phyloP scores from a whole-genome alignment of 176 grass and related monocot species.

The Oryza glaberrima region DNA sequence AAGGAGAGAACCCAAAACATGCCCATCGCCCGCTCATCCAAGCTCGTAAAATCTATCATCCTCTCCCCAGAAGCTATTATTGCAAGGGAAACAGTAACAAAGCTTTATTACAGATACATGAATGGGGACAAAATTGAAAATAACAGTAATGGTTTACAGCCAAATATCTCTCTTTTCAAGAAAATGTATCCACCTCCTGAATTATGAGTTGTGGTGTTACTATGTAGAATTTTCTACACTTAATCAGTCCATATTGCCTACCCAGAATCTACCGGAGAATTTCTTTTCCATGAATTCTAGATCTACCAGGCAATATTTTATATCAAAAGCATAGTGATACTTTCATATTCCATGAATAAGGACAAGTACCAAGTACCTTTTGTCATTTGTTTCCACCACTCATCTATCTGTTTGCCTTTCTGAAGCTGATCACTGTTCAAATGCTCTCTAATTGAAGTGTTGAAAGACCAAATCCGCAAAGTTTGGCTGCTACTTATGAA shows the following conservation, averaged over 20 bases:
- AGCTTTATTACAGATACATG: slow-evolving; percentile 4
- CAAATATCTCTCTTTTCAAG: slow-evolving; percentile 27
- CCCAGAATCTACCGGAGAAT: background rate
- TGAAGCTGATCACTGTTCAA: slow-evolving; percentile 96
- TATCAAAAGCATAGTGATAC: slow-evolving; percentile 31
- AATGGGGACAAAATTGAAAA: slow-evolving; percentile 22
- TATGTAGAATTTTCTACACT: slow-evolving; percentile 7
- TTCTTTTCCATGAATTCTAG: slow-evolving; percentile 8
- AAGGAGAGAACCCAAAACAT: slow-evolving; percentile 99
- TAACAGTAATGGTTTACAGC: slow-evolving; percentile 1
- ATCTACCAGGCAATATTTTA: slow-evolving; percentile 11
- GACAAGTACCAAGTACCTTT: slow-evolving; percentile 79
- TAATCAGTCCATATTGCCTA: slow-evolving; percentile 10
- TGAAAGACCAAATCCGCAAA: slow-evolving; percentile 96
- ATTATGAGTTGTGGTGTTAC: slow-evolving; percentile 22
- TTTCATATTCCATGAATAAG: slow-evolving; percentile 32
- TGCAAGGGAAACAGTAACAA: slow-evolving; percentile 28
- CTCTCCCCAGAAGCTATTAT: slow-evolving; percentile 74
- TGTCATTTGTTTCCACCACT: slow-evolving; percentile 94
- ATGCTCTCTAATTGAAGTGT: slow-evolving; percentile 86
- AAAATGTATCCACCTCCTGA: slow-evolving; percentile 19
- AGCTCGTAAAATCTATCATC: slow-evolving; percentile 87
- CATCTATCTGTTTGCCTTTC: slow-evolving; percentile 98
- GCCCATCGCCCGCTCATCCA: slow-evolving; percentile 89
- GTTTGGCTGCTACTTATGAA: slow-evolving; percentile 98